Percentiles rank a stretch among this genome's conserved stretches.
Evolutionary conservation across 495 filamentous ascomycete genomes (phyloP).

Genomic region (Zalerion maritima): DNA sequence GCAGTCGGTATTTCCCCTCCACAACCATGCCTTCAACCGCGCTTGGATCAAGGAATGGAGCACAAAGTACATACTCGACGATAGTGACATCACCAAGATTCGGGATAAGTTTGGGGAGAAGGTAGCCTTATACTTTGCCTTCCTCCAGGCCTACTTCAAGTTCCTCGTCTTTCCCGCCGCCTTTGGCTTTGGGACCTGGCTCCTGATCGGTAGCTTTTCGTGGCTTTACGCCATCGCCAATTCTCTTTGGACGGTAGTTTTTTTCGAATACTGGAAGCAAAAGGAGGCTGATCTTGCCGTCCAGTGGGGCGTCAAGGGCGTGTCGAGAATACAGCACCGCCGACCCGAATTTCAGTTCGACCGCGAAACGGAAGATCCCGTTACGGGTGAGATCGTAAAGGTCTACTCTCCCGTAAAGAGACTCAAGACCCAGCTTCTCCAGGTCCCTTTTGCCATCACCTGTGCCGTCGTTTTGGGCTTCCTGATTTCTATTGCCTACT

Average conservation of each 20-base stretch:
- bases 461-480: conserved; percentile 56
- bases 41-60: conserved; percentile 84
- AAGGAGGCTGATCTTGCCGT: conserved; percentile 84
- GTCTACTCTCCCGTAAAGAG: conserved; percentile 69
- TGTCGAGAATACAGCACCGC: conserved; percentile 65
- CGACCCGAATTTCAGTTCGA: conserved; percentile 69
- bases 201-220: conserved; percentile 73
- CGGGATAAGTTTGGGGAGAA: conserved; percentile 84
- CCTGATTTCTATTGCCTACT: conserved; percentile 77
- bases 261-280: conserved; percentile 94
- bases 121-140: conserved; percentile 94
- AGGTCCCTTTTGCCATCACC: conserved; percentile 74
- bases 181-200: conserved; percentile 69
- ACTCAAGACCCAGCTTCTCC: conserved; percentile 62
- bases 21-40: conserved; percentile 77
- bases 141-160: conserved; percentile 80
- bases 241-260: conserved; percentile 74
- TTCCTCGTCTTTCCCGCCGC: conserved; percentile 75
- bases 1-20: conserved; percentile 71
- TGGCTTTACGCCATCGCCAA: conserved; percentile 69
- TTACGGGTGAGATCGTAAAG: conserved; percentile 70
- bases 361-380: conserved; percentile 56
- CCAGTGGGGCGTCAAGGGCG: conserved; percentile 81
- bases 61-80: conserved; percentile 60
- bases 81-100: conserved; percentile 68